phyloP scores from a whole-genome alignment of 306 rosid species.

The Gynostemma pentaphyllum region DNA sequence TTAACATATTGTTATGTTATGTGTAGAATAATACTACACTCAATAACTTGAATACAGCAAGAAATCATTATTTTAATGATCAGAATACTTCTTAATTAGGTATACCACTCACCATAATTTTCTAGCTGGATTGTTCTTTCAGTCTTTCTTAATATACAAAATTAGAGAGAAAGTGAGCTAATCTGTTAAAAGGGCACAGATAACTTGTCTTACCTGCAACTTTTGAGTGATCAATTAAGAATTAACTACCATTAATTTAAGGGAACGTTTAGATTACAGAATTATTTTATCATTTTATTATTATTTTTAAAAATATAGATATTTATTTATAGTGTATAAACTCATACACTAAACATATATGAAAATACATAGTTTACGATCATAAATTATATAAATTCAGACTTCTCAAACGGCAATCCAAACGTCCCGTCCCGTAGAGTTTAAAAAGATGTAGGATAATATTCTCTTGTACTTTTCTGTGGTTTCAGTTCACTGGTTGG shows the following conservation, averaged over 20 bases:
- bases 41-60: constrained; percentile 35
- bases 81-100: too few species aligned
- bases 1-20: neutral
- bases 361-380: too few species aligned
- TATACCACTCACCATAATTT: too few species aligned
- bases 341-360: too few species aligned
- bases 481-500: neutral
- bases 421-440: too few species aligned
- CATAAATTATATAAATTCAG: too few species aligned
- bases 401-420: too few species aligned
- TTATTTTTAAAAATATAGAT: too few species aligned
- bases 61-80: constrained; percentile 9
- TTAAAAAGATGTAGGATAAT: neutral
- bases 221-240: neutral
- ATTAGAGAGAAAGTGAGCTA: constrained; percentile 9
- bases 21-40: neutral
- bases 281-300: too few species aligned
- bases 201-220: neutral
- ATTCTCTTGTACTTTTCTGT: neutral
- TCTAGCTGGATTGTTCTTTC: too few species aligned
- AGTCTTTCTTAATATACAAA: constrained; percentile 10
- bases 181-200: neutral
- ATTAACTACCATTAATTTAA: neutral
- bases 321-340: too few species aligned
- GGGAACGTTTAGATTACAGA: too few species aligned